phyloP scores from a whole-genome alignment of 306 rosid genomes.

The Dryas octopetala region DNA sequence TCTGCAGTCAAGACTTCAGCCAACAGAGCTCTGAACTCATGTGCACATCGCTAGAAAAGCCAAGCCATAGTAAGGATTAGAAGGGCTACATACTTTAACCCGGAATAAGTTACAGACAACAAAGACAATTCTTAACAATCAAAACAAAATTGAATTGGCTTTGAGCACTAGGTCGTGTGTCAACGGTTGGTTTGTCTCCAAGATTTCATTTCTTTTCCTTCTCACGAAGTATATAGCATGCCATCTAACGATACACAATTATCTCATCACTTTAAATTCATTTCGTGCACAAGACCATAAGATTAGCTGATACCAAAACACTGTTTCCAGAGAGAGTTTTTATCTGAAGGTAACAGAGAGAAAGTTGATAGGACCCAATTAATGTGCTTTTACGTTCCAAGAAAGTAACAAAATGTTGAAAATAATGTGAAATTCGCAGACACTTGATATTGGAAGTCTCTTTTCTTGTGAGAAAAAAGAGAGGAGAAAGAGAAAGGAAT shows the following conservation, averaged over 20 bases:
- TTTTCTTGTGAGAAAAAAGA: too few species aligned
- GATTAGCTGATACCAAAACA: too few species aligned
- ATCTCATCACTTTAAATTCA: not conserved
- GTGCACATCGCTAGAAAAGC: constrained; percentile 68
- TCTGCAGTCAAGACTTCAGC: constrained; percentile 68
- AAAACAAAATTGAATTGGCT: not conserved
- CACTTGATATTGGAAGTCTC: too few species aligned
- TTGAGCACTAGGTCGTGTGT: not conserved
- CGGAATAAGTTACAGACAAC: not conserved
- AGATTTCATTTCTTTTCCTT: not conserved
- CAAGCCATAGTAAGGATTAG: constrained; percentile 4
- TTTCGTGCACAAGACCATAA: too few species aligned
- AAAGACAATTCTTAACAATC: not conserved
- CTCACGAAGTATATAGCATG: not conserved
- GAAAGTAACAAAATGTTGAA: too few species aligned
- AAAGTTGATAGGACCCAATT: too few species aligned
- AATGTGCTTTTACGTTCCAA: too few species aligned
- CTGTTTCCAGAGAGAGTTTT: too few species aligned
- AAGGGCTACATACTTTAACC: not conserved
- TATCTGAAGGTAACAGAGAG: too few species aligned
- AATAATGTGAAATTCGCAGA: too few species aligned
- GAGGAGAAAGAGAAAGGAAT: too few species aligned
- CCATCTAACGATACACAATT: not conserved
- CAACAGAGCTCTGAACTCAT: constrained; percentile 67
- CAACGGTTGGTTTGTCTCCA: not conserved